phyloP scores from a whole-genome alignment of 805 yeast genomes.

The Pichia pseudocactophila region DNA sequence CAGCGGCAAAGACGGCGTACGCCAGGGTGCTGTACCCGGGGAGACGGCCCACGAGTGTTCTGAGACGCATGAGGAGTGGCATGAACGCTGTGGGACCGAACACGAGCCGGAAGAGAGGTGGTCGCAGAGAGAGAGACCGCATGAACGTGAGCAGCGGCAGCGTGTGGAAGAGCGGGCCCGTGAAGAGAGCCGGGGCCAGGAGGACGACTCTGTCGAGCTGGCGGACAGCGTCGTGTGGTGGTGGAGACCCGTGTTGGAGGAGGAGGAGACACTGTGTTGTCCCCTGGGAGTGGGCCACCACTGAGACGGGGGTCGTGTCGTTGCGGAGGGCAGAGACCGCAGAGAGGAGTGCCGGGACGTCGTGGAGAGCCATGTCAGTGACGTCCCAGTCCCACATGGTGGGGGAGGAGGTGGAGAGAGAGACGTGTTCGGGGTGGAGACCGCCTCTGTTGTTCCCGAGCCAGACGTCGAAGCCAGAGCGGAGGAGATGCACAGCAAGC shows the following conservation, averaged over 20 bases:
- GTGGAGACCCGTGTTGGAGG: no score
- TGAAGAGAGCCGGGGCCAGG: slow-evolving; percentile 86
- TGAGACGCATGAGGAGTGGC: slow-evolving; percentile 59
- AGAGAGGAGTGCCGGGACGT: slow-evolving; percentile 65
- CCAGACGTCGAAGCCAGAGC: slow-evolving; percentile 75
- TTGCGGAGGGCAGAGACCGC: slow-evolving; percentile 31
- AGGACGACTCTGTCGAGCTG: slow-evolving; percentile 58
- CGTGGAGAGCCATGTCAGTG: slow-evolving; percentile 69
- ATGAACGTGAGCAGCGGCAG: slow-evolving; percentile 55
- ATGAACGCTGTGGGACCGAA: slow-evolving; percentile 77
- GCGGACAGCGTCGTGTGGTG: no score
- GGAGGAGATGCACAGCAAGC: slow-evolving; percentile 48
- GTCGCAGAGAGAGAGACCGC: slow-evolving; percentile 41
- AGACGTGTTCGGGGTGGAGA: slow-evolving; percentile 58
- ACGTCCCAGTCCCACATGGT: slow-evolving; percentile 93
- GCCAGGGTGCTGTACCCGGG: slow-evolving; percentile 55
- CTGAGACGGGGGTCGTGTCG: slow-evolving; percentile 35
- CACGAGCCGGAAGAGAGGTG: slow-evolving; percentile 36
- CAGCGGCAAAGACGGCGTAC: slow-evolving; percentile 75
- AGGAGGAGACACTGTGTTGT: slow-evolving; percentile 82
- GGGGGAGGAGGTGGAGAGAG: slow-evolving; percentile 33
- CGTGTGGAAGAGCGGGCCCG: slow-evolving; percentile 65
- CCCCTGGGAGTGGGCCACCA: slow-evolving; percentile 89
- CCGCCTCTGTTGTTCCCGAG: slow-evolving; percentile 88
- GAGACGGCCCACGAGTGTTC: slow-evolving; percentile 40